phyloP scores from a whole-genome alignment of 2,329 filamentous ascomycete species.

The Colletotrichum tabaci region DNA sequence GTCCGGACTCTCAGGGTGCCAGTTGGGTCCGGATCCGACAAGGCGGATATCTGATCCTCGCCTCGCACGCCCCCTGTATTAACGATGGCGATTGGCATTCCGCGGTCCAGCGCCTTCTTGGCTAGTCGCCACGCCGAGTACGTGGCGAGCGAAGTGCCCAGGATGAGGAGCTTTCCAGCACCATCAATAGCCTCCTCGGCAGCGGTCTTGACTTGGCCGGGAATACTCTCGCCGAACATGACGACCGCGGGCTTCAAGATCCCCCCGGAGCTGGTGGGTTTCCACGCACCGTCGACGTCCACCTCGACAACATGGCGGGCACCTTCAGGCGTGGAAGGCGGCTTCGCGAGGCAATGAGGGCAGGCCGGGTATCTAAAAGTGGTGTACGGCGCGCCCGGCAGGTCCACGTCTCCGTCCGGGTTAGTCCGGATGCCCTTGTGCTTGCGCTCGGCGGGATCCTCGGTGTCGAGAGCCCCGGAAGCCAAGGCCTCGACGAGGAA shows the following conservation, averaged over 20 bases:
- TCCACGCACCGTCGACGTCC: constrained; percentile 87
- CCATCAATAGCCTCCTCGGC: constrained; percentile 87
- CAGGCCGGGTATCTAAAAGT: constrained; percentile 94
- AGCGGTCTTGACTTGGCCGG: constrained; percentile 75
- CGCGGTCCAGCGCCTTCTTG: constrained; percentile 84
- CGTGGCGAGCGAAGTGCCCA: constrained; percentile 93
- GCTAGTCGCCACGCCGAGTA: constrained; percentile 95
- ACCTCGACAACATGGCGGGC: constrained; percentile 73
- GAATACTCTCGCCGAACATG: constrained; percentile 96
- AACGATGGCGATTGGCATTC: constrained; percentile 88
- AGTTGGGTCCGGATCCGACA: constrained; percentile 65
- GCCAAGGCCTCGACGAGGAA: constrained; percentile 81
- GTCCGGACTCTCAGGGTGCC: constrained; percentile 70
- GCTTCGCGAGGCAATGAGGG: constrained; percentile 79
- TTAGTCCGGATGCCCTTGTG: constrained; percentile 84
- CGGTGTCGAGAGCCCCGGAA: constrained; percentile 82
- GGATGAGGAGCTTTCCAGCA: constrained; percentile 80
- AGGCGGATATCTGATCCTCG: constrained; percentile 79
- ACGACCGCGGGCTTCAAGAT: constrained; percentile 93
- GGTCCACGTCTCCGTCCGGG: constrained; percentile 93
- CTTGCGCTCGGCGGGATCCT: constrained; percentile 79
- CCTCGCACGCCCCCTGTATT: constrained; percentile 90
- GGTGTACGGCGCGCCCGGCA: constrained; percentile 88
- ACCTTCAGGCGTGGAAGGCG: constrained; percentile 70
- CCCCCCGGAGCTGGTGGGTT: constrained; percentile 75